Base-by-base conservation (phyloP, 2,329 filamentous ascomycete species). In the Fusarium sp. region DNA sequence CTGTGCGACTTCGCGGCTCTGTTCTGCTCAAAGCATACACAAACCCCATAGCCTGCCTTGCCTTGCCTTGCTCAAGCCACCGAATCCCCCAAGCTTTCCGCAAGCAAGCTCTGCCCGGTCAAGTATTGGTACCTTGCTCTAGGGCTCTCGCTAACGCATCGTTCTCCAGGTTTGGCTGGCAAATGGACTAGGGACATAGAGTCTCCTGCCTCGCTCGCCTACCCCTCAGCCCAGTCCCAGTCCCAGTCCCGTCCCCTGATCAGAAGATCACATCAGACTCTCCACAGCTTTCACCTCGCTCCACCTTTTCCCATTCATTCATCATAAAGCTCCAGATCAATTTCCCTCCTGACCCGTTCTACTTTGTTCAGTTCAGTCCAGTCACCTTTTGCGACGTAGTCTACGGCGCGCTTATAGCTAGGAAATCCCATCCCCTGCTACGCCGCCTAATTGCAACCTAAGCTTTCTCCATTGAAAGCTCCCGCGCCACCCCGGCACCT, bases 71-170 rank as follows among this genome's bases (percentile, higher is more conserved):
- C 62, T 67, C 62, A 53, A 66, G 67, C 62, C 63, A 60, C 66
- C 30, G 40, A 58, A 38, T 41, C 47, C 45, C 44, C 63, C 52
- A 63, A 63, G 63, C 62, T 59, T 67, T 67, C 64, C 63, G 57
- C 52, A 67, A 66, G 38, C 65, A 66, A 61, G 57, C 62, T 50
- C 49, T 47, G 63, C 47, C 47, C 23, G 62, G 37, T 64, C 62
- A 50, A 44, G 67, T 69, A 70, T 70, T 57, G 67, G 67, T 69
- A 69, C 67, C 67, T 69, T 69, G 67, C 67, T 69, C 67, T 69
- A 69, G 67, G 67, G 57, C 53, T 63, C 55, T 69, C 62, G 62
- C 67, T 69, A 69, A 69, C 67, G 53, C 67, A 70, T 64, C 37
- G 37, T 70, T 60, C 67, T 69, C 67, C 67, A 69, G 67, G 67